Evolutionary conservation across 2,329 filamentous ascomycete genomes (phyloP).

Genomic region (Colletotrichum noveboracense): DNA sequence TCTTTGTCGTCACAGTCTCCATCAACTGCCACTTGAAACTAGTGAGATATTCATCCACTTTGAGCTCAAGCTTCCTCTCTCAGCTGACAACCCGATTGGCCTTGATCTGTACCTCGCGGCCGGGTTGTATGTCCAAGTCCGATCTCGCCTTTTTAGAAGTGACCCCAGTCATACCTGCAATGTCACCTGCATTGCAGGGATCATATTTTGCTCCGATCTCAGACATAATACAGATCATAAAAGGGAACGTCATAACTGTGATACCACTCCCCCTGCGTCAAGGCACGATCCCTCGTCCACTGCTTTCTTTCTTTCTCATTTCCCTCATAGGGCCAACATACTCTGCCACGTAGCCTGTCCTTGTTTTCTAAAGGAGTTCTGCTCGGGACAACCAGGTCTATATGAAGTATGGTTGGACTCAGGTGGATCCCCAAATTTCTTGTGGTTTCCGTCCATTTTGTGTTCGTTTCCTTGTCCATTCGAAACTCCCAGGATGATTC

Average conservation of each 20-base stretch:
- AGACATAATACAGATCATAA: not conserved
- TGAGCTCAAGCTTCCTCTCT: conserved; percentile 92
- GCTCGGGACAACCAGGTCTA: not conserved
- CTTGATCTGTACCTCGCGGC: conserved; percentile 84
- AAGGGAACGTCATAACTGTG: not conserved
- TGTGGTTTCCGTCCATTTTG: not conserved
- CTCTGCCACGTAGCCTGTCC: not conserved
- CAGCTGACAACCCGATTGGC: conserved; percentile 86
- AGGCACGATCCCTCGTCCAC: not conserved
- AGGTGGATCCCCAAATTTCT: not conserved
- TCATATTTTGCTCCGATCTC: not conserved
- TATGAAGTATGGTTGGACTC: not conserved
- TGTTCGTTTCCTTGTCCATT: not conserved
- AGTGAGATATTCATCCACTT: conserved; percentile 91
- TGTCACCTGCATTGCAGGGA: not conserved
- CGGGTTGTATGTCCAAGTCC: conserved; percentile 48
- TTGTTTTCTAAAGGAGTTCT: not conserved
- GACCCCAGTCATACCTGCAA: not conserved
- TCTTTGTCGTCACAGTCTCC: conserved; percentile 65
- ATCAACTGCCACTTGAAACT: conserved; percentile 94
- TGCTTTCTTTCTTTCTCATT: not conserved
- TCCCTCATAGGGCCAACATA: not conserved
- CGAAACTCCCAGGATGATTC: not conserved
- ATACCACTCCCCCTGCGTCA: not conserved
- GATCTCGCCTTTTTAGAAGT: too few species aligned